Percentiles rank a stretch among this genome's conserved stretches.
Conservation (phyloP, 2,329 filamentous ascomycete species). For the Fusarium pseudoanthophilum region DNA sequence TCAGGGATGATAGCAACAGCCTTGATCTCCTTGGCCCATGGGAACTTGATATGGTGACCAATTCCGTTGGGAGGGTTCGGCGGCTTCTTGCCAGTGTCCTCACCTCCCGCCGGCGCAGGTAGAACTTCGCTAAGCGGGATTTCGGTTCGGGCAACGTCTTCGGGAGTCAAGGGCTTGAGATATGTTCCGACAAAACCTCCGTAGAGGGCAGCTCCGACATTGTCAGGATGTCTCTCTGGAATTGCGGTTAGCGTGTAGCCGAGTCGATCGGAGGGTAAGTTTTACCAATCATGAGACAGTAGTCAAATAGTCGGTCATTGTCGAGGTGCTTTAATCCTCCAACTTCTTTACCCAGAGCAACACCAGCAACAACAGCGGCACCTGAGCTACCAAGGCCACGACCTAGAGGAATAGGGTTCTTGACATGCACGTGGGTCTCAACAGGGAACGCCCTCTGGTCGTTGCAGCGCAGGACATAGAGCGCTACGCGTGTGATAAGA, state of each 20-base stretch:
- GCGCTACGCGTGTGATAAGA: constrained; percentile 90
- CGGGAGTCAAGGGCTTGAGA: constrained; percentile 88
- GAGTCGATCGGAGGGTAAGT: not conserved
- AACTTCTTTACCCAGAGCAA: constrained; percentile 91
- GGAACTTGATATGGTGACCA: constrained; percentile 95
- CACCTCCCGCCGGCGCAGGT: constrained; percentile 86
- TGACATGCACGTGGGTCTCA: constrained; percentile 92
- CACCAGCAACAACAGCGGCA: constrained; percentile 93
- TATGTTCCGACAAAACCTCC: constrained; percentile 98
- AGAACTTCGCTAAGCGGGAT: constrained; percentile 95
- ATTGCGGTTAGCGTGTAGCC: constrained; percentile 13
- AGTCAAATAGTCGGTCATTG: constrained; percentile 89
- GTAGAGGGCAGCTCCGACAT: constrained; percentile 93
- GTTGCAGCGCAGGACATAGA: constrained; percentile 95
- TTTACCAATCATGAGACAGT: constrained; percentile 93
- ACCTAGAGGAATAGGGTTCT: constrained; percentile 93
- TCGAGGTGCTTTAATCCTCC: constrained; percentile 79
- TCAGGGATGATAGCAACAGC: constrained; percentile 95
- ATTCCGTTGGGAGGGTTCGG: constrained; percentile 92
- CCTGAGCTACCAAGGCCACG: constrained; percentile 95
- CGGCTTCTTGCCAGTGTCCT: constrained; percentile 87
- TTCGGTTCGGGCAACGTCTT: constrained; percentile 89
- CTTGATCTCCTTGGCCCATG: constrained; percentile 95
- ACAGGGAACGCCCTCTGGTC: constrained; percentile 83
- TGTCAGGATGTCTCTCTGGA: constrained; percentile 86